Evolutionary conservation across 176 grass and related monocot genomes (phyloP), one percentile per base, ranked within the genome.

Genomic region (Tillandsia leiboldiana): DNA sequence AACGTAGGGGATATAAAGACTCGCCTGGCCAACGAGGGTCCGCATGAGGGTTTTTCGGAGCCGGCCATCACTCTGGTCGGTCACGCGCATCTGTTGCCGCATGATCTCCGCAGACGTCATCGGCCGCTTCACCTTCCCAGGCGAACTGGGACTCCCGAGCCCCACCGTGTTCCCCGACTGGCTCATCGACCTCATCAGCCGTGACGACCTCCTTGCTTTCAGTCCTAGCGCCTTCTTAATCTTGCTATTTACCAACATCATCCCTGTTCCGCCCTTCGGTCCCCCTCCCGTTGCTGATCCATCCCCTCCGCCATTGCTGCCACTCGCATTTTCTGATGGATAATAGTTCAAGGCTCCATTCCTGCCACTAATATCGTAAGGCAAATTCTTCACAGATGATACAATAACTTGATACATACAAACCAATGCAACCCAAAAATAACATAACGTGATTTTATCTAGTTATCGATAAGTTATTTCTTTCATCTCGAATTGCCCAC

Each of bases 31-130:
- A 51, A 90, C 80, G 72, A 92, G 66, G 81, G 89, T 78, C 28
- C 89, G 89, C 84, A 87, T 90, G 65, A 97, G 84, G 61, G 89
- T 97, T 72, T 84, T 77, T 23, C 89, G 82, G 4, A 97, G 82
- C 57, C 89, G 84, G 58, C 70, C 77, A 73, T 97, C 89, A 26
- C 84, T 92, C 53, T 85, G 79, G 7, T 97, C 89, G 8, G 89
- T 84, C 17, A 97, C 86, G 18, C 84, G 67, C 89, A 97, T 97
- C 68, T 92, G 94, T 72, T 85, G 89, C 69, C 89, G 81, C 86
- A 92, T 97, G 48, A 97, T 97, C 81, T 90, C 94, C 18, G 86
- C 86, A 13, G 89, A 90, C 1, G 94, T 97, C 94, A 97, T 90
- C 5, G 82, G 89, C 51, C 89, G 80, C 50, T 79, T 83, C 13